A percentile compares a stretch with the other conserved stretches of the same genome.
Evolutionary conservation across 2,329 filamentous ascomycete species (phyloP).

Genomic region (Nakataea oryzae): DNA sequence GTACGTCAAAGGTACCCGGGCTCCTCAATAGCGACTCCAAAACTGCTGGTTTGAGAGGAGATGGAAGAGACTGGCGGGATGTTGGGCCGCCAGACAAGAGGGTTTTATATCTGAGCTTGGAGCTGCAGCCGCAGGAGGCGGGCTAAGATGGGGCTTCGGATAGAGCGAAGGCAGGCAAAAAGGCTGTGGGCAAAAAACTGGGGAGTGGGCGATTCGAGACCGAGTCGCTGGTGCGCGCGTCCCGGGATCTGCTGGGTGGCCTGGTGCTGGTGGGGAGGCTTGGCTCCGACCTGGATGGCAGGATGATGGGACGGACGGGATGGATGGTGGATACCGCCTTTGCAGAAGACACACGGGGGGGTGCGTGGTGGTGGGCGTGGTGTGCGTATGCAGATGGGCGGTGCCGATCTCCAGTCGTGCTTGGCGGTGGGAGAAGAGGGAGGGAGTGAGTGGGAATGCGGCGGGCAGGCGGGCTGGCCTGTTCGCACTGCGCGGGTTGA

Average conservation of each 20-base stretch:
- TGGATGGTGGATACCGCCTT: background rate
- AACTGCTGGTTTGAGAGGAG: slow-evolving; percentile 12
- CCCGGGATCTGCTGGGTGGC: background rate
- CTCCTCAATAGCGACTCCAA: slow-evolving; percentile 25
- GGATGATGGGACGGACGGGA: background rate
- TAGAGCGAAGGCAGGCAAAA: background rate
- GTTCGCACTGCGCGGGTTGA: no score
- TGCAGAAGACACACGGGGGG: background rate
- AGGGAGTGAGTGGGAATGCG: no score
- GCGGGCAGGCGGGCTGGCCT: no score
- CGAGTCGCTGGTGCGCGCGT: background rate
- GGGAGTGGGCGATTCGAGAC: slow-evolving; percentile 2
- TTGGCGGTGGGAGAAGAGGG: no score
- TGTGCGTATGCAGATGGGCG: background rate
- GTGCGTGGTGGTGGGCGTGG: no score
- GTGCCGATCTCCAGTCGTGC: no score
- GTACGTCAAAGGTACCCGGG: slow-evolving; percentile 17
- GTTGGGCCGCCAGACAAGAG: background rate
- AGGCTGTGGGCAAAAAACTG: background rate
- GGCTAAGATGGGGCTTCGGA: background rate
- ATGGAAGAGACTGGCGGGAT: slow-evolving; percentile 8
- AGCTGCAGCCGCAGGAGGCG: background rate
- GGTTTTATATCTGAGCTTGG: background rate
- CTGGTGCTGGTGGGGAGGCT: background rate
- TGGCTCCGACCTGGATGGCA: background rate